phyloP scores from a whole-genome alignment of 441 rosid genomes.

The Adansonia madagascariensis region DNA sequence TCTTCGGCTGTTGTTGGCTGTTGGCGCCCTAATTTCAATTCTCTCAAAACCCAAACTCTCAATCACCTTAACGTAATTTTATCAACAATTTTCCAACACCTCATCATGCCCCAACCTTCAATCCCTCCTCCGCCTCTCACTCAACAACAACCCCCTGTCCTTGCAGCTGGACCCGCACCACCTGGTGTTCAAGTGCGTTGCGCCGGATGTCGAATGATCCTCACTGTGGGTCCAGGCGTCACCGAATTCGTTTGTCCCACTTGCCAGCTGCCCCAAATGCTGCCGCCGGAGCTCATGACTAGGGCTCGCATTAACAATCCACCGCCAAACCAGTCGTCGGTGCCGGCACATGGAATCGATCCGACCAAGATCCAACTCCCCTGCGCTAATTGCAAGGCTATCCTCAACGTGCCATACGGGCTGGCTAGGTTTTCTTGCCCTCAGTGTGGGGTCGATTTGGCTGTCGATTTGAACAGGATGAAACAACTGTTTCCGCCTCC shows the following conservation, averaged over 20 bases:
- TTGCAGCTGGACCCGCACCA: slow-evolving; percentile 51
- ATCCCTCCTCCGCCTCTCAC: slow-evolving; percentile 25
- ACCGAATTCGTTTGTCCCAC: slow-evolving; percentile 83
- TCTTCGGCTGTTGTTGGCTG: slow-evolving; percentile 21
- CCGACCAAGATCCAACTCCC: slow-evolving; percentile 98
- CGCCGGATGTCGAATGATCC: slow-evolving; percentile 89
- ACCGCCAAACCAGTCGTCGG: slow-evolving; percentile 36
- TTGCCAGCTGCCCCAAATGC: slow-evolving; percentile 91
- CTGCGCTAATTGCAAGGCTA: slow-evolving; percentile 91
- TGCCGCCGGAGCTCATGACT: slow-evolving; percentile 86
- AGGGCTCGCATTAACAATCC: slow-evolving; percentile 44
- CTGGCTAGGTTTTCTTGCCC: slow-evolving; percentile 86
- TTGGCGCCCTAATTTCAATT: slow-evolving; percentile 24
- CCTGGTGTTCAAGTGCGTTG: slow-evolving; percentile 77
- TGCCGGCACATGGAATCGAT: slow-evolving; percentile 96
- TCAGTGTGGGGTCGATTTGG: slow-evolving; percentile 82
- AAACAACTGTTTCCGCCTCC: slow-evolving; percentile 55
- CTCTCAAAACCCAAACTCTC: background rate
- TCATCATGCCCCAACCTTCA: slow-evolving; percentile 27
- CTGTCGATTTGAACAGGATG: slow-evolving; percentile 75
- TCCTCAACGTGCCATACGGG: slow-evolving; percentile 94
- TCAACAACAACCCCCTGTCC: slow-evolving; percentile 36
- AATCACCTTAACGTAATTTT: background rate
- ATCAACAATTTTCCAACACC: background rate
- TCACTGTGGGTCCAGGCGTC: slow-evolving; percentile 69